Base-by-base conservation (phyloP, 2,329 filamentous ascomycete genomes). In the Thelonectria blattea region DNA sequence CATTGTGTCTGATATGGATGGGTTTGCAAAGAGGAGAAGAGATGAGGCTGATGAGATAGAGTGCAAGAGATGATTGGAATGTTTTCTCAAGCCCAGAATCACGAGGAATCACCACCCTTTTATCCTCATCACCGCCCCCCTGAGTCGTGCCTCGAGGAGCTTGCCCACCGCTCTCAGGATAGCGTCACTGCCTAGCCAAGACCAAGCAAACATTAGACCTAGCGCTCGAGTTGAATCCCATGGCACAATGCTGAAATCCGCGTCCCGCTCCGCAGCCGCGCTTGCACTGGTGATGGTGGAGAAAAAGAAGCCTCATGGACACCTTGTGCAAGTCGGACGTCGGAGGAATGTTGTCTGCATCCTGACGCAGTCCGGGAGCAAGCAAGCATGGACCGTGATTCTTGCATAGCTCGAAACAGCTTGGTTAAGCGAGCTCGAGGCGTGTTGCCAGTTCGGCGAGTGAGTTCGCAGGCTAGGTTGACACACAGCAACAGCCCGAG, bases 1-100 rank as follows among this genome's bases (percentile, higher is more conserved):
- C 71, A 74, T 73, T 18, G 12, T 65, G 34, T 37, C 34, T 54
- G 24, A 18, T 9, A 52, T 34, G 12, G 15, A 17, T 42, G 18
- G 34, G 20, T 9, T n/a, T 18, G 17, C 20, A 43, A 43, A 20
- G 17, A 18, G 17, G 17, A 5, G 24, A 17, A 24, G 51, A 46
- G 42, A 14, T 10, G 11, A 14, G 9, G 4, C n/a, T 27, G n/a
- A 14, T 15, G 2, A 6, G 22, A 30, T 9, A 30, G 27, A 18
- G 24, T 18, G 8, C 30, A 32, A 30, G 46, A 15, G 39, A 22
- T 20, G 22, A 22, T 15, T 15, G 14, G 10, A 43, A 46, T 20
- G 50, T 27, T 14, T 14, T 8, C 5, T n/a, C 11, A 18, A 32
- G 7, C 9, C 32, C 2, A 15, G 24, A 7, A 15, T 18, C 4